Evolutionary conservation across 768 basidiomycete species (phyloP).

Genomic region (Trametopsis cervina): DNA sequence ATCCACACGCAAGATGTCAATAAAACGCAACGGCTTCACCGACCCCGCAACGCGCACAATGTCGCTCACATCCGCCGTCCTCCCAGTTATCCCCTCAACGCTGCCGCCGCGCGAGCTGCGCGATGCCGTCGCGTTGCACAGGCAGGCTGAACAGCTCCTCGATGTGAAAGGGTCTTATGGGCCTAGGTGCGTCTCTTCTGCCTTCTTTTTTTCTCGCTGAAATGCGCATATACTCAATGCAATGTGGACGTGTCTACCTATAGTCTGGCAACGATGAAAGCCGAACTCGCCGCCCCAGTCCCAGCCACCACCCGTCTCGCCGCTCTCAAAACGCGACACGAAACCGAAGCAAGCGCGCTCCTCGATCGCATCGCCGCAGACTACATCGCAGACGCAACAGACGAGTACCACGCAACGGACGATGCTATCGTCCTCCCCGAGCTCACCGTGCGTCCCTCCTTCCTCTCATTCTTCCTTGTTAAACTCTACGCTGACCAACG

Average conservation of each 20-base stretch:
- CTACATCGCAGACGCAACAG: slow-evolving; percentile 15
- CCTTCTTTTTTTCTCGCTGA: no score
- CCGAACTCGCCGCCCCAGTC: no score
- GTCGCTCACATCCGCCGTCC: not conserved
- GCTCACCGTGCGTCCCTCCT: slow-evolving; percentile 10
- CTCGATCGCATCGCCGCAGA: slow-evolving; percentile 19
- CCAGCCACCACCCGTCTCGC: no score
- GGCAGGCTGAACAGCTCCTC: slow-evolving; percentile 18
- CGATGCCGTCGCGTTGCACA: slow-evolving; percentile 16
- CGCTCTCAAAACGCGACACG: no score
- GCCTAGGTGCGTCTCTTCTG: slow-evolving; percentile 18
- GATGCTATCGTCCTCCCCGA: slow-evolving; percentile 5
- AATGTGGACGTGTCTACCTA: no score
- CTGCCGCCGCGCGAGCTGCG: slow-evolving; percentile 4
- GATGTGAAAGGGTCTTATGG: slow-evolving; percentile 19
- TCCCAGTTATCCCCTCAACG: not conserved
- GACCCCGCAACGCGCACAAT: not conserved
- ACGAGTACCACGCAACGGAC: slow-evolving; percentile 14
- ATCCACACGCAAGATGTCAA: no score
- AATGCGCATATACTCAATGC: no score
- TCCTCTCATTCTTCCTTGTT: no score
- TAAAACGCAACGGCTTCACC: slow-evolving; percentile 4
- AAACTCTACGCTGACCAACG: no score
- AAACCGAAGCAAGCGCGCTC: slow-evolving; percentile 14
- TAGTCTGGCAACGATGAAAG: no score